These are phyloP conservation scores for Hypocrella siamensis DNA, from an alignment of 2,329 filamentous ascomycete genomes.

Conservation along the genomic window DNA sequence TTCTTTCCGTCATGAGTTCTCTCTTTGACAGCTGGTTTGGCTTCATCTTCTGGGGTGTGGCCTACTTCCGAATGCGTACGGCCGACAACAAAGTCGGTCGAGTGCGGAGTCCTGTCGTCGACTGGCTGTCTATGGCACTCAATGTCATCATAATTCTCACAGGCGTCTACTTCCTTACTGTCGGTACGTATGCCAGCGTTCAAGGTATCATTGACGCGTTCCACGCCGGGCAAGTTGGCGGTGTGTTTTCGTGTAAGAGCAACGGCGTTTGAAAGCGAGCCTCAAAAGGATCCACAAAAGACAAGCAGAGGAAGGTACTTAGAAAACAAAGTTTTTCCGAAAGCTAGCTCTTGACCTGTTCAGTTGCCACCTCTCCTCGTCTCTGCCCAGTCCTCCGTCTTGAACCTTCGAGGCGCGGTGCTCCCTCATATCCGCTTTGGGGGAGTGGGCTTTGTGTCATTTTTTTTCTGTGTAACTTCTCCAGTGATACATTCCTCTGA, in stretches of 20 bases:
- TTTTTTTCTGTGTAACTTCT: too few species aligned
- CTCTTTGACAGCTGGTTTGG: conserved; percentile 89
- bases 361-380: too few species aligned
- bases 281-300: neutral
- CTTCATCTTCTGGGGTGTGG: conserved; percentile 88
- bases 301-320: neutral
- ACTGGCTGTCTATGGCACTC: conserved; percentile 39
- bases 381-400: too few species aligned
- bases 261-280: conserved; percentile 40
- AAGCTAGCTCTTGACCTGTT: too few species aligned
- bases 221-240: conserved; percentile 43
- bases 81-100: conserved; percentile 42
- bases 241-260: conserved; percentile 57
- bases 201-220: conserved; percentile 65
- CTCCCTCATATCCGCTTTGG: too few species aligned
- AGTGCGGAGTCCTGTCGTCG: conserved; percentile 31
- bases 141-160: conserved; percentile 60
- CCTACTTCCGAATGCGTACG: conserved; percentile 60
- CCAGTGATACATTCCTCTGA: too few species aligned
- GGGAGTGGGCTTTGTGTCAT: too few species aligned
- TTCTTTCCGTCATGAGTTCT: conserved; percentile 64
- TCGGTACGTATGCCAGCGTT: conserved; percentile 67
- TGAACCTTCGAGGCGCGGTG: too few species aligned
- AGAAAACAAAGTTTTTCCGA: neutral
- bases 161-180: conserved; percentile 68